Evolutionary conservation across 2,329 filamentous ascomycete genomes (phyloP), one percentile per base, ranked within the genome.

Genomic region (Penicillium vulpinum): DNA sequence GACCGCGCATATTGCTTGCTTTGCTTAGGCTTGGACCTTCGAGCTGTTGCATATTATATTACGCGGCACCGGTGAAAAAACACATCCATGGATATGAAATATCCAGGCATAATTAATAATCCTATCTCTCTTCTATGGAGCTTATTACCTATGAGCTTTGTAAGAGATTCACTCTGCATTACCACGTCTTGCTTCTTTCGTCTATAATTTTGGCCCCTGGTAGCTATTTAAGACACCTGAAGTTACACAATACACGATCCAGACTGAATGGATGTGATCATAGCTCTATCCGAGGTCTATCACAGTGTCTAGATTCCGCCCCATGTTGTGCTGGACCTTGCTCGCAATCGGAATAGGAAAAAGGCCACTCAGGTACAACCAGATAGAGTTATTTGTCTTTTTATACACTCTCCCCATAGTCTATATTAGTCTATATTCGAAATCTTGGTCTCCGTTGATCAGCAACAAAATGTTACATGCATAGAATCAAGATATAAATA

Each of bases 231-330:
- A 63, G 62, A 61, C 63, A 54, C 28, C 26, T 59, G 55, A 58
- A 62, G 63, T 66, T 62, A 66, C 63, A 65, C 62, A 36, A 28
- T 44, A 22, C 39, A 44, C 1, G 47, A 51, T 53, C 52, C 51
- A 62, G 49, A 48, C 54, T 52, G 41, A 45, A 45, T 48, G n/a
- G 40, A 31, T 35, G 21, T 43, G 33, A 56, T 54, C 40, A 33
- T 51, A 50, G 28, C 43, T 47, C 21, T 28, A 44, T 45, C 31
- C 24, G 28, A 50, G 46, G 43, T 53, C 61, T 60, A 63, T 60
- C 48, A 63, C 33, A 49, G 39, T 51, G 52, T 15, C 54, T 54
- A 61, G 49, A 22, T 47, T 29, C 26, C 40, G 35, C 16, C 28
- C 35, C 35, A 56, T 41, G 48, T 36, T 62, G 53, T 63, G 60